Evolutionary conservation across 139 green algal genomes (phyloP), one percentile per base, ranked within the genome.

Genomic region (Chlorella sp.): DNA sequence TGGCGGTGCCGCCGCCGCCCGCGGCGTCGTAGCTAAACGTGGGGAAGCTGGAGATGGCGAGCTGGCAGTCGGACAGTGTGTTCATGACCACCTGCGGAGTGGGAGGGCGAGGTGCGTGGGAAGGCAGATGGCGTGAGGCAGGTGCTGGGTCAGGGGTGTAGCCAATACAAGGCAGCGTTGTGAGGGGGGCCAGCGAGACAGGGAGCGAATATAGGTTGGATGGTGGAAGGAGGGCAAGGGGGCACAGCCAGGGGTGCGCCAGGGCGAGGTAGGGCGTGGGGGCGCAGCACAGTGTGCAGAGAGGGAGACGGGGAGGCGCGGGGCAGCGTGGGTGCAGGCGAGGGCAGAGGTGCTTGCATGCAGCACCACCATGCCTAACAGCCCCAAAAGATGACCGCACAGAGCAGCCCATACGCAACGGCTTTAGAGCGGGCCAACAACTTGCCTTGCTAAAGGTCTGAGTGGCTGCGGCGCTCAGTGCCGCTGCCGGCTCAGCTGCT

Each of bases 11-110:
- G 34, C 93, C 95, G 40, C 96, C 96, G 21, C 96, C 95, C 3
- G 88, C 80, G 1, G 96, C 96, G 87, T 98, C 94, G 92, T 98
- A 98, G 0, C 15, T 71, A 71, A 98, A 97, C 7, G 64, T 92
- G 24, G 94, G 94, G 78, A 95, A 96, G 1, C 95, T 66, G 30
- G 89, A 93, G 5, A 96, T 88, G 14, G 90, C 92, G 37, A 96
- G 86, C 86, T 94, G 68, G 71, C 90, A 95, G 81, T 92, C 85
- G n/a, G 57, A 16, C 78, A 93, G 89, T 0, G 93, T 93, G 24
- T 60, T 42, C 68, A 96, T 34, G 39, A 92, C 32, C 12, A 93
- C 91, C 78, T 86, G 76, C 69, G 34, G 30, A 7, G 39, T 34
- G 14, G 19, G 9, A 34, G 39, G 37, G 1, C 12, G 37, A 34